These are phyloP conservation scores for Colletotrichum brevisporum DNA, from an alignment of 2,329 filamentous ascomycete species.

Conservation along the genomic window DNA sequence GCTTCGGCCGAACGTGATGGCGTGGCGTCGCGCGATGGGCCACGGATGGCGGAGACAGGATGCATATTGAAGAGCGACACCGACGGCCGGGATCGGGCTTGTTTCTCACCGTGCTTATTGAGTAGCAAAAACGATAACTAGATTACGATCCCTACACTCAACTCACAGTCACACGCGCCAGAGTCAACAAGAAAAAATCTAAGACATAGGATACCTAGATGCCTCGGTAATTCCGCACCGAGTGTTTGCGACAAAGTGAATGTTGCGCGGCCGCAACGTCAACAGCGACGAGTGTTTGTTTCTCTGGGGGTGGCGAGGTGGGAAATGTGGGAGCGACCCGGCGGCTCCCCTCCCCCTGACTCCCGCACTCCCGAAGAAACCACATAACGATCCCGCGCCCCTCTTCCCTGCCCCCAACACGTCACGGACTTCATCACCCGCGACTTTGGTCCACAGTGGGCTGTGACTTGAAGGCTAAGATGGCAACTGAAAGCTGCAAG, in stretches of 20 bases:
- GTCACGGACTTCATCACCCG: not conserved
- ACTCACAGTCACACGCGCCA: not conserved
- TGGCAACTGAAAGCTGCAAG: not conserved
- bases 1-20: conserved; percentile 9
- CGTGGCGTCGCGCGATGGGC: not conserved
- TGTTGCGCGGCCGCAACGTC: not conserved
- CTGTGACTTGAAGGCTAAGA: not conserved
- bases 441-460: not conserved
- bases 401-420: conserved; percentile 7
- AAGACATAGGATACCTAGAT: too few species aligned
- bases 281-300: not conserved
- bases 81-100: not conserved
- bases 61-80: not conserved
- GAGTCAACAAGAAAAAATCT: not conserved
- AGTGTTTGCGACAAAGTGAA: not conserved
- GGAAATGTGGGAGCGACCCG: not conserved
- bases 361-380: not conserved
- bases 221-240: too few species aligned
- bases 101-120: not conserved
- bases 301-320: conserved; percentile 1
- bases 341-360: not conserved
- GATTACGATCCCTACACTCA: too few species aligned
- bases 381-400: too few species aligned
- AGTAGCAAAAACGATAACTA: not conserved
- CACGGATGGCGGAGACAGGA: not conserved